A percentile compares a stretch with the other conserved stretches of the same genome.
These are phyloP conservation scores for Ichthyophthirius multifiliis DNA, from an alignment of 169 alveolate genomes.

Conservation along the genomic window DNA sequence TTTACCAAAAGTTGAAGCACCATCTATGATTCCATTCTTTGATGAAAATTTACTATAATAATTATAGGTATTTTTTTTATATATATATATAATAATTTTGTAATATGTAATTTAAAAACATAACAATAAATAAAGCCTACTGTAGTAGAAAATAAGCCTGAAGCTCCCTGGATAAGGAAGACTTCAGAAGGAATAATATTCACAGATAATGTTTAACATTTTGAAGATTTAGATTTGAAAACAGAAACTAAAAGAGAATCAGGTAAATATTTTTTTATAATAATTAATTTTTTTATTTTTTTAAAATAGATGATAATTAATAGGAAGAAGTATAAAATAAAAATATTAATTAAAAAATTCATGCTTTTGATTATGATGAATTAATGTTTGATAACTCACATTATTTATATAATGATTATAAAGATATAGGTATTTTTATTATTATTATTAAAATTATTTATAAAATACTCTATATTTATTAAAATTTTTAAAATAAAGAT, in stretches of 20 bases:
- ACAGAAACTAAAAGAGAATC: constrained; percentile 28
- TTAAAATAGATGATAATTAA: background rate
- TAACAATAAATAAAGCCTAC: constrained; percentile 3
- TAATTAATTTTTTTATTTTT: background rate
- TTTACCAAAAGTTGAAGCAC: constrained; percentile 23
- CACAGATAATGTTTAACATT: constrained; percentile 32
- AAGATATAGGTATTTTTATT: background rate
- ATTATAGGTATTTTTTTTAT: background rate
- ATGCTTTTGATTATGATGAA: constrained; percentile 1
- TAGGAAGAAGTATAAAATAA: constrained; percentile 7
- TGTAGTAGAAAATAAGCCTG: constrained; percentile 42
- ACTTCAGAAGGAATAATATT: constrained; percentile 37
- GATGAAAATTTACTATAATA: constrained; percentile 30
- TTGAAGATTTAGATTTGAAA: constrained; percentile 32
- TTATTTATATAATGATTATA: background rate
- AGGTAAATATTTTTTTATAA: background rate
- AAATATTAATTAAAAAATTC: background rate
- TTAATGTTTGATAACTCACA: background rate
- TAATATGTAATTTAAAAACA: background rate
- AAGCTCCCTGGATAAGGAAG: constrained; percentile 44
- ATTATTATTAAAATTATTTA: background rate
- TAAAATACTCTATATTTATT: too few relatives aligned
- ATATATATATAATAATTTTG: background rate
- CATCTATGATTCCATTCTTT: constrained; percentile 28
- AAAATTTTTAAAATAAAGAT: background rate